Conservation (phyloP, 83 land plant genomes). For the Diphasiastrum complanatum region DNA sequence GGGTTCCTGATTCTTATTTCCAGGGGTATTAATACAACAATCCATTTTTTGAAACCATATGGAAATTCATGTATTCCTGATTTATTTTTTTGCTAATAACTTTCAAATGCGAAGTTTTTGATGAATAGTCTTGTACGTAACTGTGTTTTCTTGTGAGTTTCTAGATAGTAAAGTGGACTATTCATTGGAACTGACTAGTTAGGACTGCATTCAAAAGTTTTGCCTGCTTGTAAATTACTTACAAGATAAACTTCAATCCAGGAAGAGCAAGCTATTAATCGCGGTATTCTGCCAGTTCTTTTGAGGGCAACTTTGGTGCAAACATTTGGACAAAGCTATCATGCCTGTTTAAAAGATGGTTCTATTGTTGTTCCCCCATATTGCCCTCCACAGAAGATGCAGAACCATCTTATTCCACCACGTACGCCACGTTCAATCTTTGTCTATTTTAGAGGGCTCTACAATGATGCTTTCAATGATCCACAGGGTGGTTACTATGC, state of each 20-base stretch:
- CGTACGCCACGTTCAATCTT: slow-evolving; percentile 71
- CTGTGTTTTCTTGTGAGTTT: too few relatives aligned
- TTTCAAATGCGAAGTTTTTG: too few relatives aligned
- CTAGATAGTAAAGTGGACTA: too few relatives aligned
- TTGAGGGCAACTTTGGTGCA: slow-evolving; percentile 77
- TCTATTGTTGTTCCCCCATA: slow-evolving; percentile 77
- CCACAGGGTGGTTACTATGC: slow-evolving; percentile 90
- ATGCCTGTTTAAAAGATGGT: slow-evolving; percentile 76
- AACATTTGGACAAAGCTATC: slow-evolving; percentile 77
- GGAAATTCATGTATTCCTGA: too few relatives aligned
- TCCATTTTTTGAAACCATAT: too few relatives aligned
- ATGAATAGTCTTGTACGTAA: too few relatives aligned
- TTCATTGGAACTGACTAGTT: not conserved
- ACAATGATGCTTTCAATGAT: slow-evolving; percentile 77
- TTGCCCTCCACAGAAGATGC: slow-evolving; percentile 89
- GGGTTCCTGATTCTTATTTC: too few relatives aligned
- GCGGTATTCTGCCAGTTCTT: slow-evolving; percentile 66
- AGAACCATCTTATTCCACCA: slow-evolving; percentile 68
- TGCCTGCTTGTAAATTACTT: not conserved
- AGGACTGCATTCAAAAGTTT: not conserved
- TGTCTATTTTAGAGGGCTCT: slow-evolving; percentile 74
- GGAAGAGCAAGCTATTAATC: slow-evolving; percentile 78
- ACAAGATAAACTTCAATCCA: slow-evolving; percentile 7
- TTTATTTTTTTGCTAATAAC: too few relatives aligned
- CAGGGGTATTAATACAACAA: too few relatives aligned